Evolutionary conservation across 2,329 filamentous ascomycete species (phyloP), one percentile per base, ranked within the genome.

Genomic region (Sphaerulina vaccinii): DNA sequence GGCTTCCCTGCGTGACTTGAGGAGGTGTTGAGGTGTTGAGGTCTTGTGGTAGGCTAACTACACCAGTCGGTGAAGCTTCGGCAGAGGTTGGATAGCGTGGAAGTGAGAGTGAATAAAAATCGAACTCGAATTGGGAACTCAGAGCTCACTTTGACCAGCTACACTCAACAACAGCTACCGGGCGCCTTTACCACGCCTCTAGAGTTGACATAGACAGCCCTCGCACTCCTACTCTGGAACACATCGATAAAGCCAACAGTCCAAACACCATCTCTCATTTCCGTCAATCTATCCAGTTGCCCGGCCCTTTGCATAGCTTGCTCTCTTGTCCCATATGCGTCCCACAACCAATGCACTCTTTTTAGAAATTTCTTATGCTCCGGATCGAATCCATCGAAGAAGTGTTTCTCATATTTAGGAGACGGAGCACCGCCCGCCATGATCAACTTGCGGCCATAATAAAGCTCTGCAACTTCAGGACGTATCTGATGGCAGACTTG

Each of bases 161-260:
- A 42, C n/a, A 9, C 39, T 33, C 27, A 37, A 5, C 35, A 16
- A 40, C 45, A 32, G 27, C 37, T 41, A 11, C 51, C 51, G 15
- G 51, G 40, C 40, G 27, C 39, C 16, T 40, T 50, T 27, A 43
- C 36, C 2, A 13, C 27, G n/a, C 46, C 45, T 19, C 21, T 29
- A 33, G 38, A 41, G 46, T 54, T 50, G 18, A 54, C 51, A 50
- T 54, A 54, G 15, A 43, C 37, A 24, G 51, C 46, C 48, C 39
- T 36, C 4, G 21, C 32, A 35, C 35, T 45, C n/a, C 38, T 15
- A 16, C 8, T 49, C 22, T 32, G 16, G 29, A 45, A 54, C 24
- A 35, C 21, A 54, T 54, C 51, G 42, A 54, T 50, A 33, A 45
- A 49, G 15, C 51, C 51, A 23, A 54, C 51, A 24, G 51, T 54